These are phyloP conservation scores for Herpetomonas samuelpessoai DNA, from an alignment of 208 protist species.

Conservation along the genomic window DNA sequence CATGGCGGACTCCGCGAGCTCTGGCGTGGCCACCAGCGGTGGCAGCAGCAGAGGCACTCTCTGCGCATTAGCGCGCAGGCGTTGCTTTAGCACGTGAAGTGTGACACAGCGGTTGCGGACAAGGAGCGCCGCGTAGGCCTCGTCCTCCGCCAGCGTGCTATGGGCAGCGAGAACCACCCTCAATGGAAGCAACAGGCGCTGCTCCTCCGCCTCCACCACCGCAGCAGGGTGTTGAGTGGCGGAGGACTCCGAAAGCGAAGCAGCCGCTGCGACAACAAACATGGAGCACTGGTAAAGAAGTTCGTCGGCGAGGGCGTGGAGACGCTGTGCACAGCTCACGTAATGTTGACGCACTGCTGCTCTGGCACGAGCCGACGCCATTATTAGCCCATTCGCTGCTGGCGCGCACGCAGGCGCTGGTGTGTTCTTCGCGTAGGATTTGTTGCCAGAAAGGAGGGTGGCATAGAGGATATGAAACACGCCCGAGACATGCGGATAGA, in stretches of 20 bases:
- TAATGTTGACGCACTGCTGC: not conserved
- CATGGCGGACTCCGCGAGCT: not conserved
- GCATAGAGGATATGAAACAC: not conserved
- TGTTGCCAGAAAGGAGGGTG: not conserved
- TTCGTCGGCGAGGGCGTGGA: not conserved
- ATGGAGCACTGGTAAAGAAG: not conserved
- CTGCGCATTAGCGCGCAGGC: not conserved
- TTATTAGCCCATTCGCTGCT: not conserved
- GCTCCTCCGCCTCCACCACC: not conserved
- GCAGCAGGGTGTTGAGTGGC: not conserved
- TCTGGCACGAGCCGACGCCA: not conserved
- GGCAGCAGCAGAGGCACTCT: not conserved
- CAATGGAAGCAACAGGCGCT: not conserved
- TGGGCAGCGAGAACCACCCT: not conserved
- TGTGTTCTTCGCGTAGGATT: not conserved
- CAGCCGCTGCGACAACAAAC: not conserved
- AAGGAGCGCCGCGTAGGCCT: not conserved
- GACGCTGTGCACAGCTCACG: not conserved
- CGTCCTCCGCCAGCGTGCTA: not conserved
- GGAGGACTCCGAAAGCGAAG: not conserved
- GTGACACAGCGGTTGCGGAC: not conserved
- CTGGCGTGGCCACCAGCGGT: not conserved
- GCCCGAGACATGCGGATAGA: constrained; percentile 5
- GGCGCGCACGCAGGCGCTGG: not conserved
- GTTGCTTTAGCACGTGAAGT: not conserved